Base-by-base conservation (phyloP, 75 land plant genomes). In the Selaginella moellendorffii region DNA sequence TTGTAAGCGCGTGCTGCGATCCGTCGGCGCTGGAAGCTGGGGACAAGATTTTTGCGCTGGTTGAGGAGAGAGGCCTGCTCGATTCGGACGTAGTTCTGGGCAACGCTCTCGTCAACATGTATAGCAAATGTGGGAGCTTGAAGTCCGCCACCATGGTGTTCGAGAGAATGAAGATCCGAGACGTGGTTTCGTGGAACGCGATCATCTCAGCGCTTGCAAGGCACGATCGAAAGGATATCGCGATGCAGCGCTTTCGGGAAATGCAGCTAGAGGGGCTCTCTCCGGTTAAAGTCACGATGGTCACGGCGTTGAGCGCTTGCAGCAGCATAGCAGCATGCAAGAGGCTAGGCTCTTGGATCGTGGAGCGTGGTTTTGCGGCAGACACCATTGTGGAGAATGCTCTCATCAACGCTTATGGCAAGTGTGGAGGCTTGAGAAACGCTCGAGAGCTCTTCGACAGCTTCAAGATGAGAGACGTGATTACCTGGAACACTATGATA, bases 131-230 rank as follows among this genome's bases (percentile, higher is more conserved):
- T 24, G 65, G 68, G 18, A 27, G 28, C n/a, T 25, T 73, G 26
- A 68, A 29, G 29, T 61, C 58, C 2, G 72, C 72, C 8, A 2
- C 2, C 8, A 1, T 5, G 21, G 65, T 73, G 0, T 73, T 73
- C 42, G 26, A 24, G 17, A 17, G 23, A 30, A 64, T 73, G 0
- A 0, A 0, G 18, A 28, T 53, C 8, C 64, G 26, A 18, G 72
- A 73, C 62, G 24, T 61, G 42, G 79, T 77, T 19, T 61, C 63
- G 23, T 77, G 36, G 59, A 77, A 76, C 62, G 65, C 76, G 0
- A 26, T 77, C 65, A 77, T 77, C 26, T 24, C 76, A 0, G 72
- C 59, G 0, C 62, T 28, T 28, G 54, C 72, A 23, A 56, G 30
- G 29, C 53, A 69, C 17, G 61, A 62, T 17, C 19, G 20, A 19